Conservation (phyloP, 768 basidiomycete species). For the Termitomyces sp. region DNA sequence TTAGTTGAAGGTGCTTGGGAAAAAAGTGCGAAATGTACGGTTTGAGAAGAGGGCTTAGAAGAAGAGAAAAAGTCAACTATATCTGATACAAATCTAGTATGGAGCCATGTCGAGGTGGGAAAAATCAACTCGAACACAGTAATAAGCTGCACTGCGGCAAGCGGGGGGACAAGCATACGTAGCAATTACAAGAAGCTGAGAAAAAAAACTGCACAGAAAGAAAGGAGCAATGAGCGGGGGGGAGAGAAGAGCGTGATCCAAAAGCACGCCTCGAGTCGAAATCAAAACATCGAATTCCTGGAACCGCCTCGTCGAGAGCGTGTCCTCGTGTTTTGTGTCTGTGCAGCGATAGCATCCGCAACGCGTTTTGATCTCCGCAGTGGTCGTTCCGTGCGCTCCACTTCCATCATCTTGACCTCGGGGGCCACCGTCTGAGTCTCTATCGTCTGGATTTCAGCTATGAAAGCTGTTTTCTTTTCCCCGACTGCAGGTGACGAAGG, state of each 20-base stretch:
- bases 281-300: slow-evolving; percentile 39
- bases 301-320: slow-evolving; percentile 40
- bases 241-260: slow-evolving; percentile 1
- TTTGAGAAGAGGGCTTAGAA: slow-evolving; percentile 6
- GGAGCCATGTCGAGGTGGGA: slow-evolving; percentile 1
- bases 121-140: slow-evolving; percentile 13
- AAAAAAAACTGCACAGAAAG: slow-evolving; percentile 9
- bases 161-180: slow-evolving; percentile 7
- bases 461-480: slow-evolving; percentile 13
- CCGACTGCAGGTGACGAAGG: slow-evolving; percentile 14
- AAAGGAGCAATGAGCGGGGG: slow-evolving; percentile 11
- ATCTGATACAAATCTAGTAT: slow-evolving; percentile 34
- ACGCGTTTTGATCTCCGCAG: slow-evolving; percentile 69
- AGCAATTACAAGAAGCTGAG: slow-evolving; percentile 8
- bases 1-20: slow-evolving; percentile 3
- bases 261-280: slow-evolving; percentile 11
- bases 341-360: slow-evolving; percentile 54
- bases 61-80: slow-evolving; percentile 21
- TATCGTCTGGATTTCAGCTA: neutral
- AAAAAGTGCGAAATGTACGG: neutral
- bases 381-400: slow-evolving; percentile 30
- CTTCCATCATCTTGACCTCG: neutral
- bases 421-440: neutral
- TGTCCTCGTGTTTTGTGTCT: slow-evolving; percentile 38
- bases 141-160: slow-evolving; percentile 12